Base-by-base conservation (phyloP, 495 filamentous ascomycete genomes). In the Filosporella fistucella region DNA sequence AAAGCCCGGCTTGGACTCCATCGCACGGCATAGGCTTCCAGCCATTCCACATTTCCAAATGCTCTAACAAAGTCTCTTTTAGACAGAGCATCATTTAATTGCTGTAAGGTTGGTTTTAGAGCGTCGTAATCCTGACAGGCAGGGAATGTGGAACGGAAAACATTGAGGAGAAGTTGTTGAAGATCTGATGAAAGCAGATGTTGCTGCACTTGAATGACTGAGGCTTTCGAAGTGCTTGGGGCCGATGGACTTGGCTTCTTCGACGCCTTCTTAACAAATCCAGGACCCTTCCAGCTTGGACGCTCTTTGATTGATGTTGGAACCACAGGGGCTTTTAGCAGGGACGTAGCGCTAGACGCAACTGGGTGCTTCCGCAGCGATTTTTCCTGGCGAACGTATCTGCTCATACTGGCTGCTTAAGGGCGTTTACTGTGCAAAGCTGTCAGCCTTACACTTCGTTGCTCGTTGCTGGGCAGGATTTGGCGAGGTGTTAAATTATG, bases 1-100 rank as follows among this genome's bases (percentile, higher is more conserved):
- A 96, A 68, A 2, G 88, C 86, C 32, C 93, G 65, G 26, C 81
- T 77, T 10, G 91, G 83, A 61, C 88, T 94, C 88, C 88, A 98
- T 44, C 93, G 71, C 49, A 86, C 73, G 4, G 88, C 86, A 68
- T 98, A 98, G 4, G 85, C 89, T 32, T 82, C 72, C 16, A 94
- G 70, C 30, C 81, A 69, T 35, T 82, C 80, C 29, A 80, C 68
- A 24, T 63, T 61, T 0, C 81, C 85, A 63, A 98, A 98, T 0
- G 91, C 91, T 5, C 68, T 67, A 23, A 73, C 68, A 63, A 95
- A 97, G 58, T 96, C 86, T 17, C 93, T 76, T 53, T 88, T 81
- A 60, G 84, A 96, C 1, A 97, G 71, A 47, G 90, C 85, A 5
- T 76, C 66, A 60, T 97, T 98, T 20, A 97, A 76, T 16, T 77